Evolutionary conservation across 2,329 filamentous ascomycete species (phyloP).

Genomic region (Pezicula radicicola): DNA sequence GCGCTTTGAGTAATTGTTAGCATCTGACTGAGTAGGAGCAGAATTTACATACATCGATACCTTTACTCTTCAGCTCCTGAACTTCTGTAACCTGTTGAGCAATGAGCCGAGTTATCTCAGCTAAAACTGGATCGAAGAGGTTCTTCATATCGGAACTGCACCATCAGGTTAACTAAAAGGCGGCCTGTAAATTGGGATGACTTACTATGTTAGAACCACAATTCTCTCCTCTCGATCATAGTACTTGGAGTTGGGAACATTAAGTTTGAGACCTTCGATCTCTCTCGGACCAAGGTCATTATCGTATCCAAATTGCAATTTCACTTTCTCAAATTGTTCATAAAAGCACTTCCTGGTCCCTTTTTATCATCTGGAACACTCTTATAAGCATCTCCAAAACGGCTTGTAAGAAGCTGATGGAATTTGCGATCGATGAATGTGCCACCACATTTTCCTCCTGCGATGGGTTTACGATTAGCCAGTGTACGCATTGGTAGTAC

Average conservation of each 20-base stretch:
- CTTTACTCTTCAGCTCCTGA: slow-evolving; percentile 2
- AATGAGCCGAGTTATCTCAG: slow-evolving; percentile 14
- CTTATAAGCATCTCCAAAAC: slow-evolving; percentile 16
- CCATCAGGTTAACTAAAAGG: background rate
- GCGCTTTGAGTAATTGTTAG: background rate
- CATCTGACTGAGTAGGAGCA: background rate
- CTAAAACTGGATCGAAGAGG: slow-evolving; percentile 21
- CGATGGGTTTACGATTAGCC: no score
- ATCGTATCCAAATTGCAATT: slow-evolving; percentile 13
- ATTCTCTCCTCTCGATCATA: slow-evolving; percentile 13
- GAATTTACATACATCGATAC: slow-evolving; percentile 12
- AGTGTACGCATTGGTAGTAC: background rate
- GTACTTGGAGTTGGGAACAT: slow-evolving; percentile 9
- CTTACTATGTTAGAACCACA: slow-evolving; percentile 16
- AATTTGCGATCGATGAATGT: slow-evolving; percentile 23
- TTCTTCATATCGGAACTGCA: slow-evolving; percentile 16
- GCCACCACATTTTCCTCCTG: slow-evolving; percentile 22
- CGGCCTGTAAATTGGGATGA: background rate
- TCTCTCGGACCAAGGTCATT: slow-evolving; percentile 9
- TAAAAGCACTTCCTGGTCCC: slow-evolving; percentile 18
- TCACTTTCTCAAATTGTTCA: slow-evolving; percentile 11
- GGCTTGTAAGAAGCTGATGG: slow-evolving; percentile 12
- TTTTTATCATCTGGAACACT: slow-evolving; percentile 10
- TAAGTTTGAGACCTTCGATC: slow-evolving; percentile 12
- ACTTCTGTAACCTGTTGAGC: slow-evolving; percentile 14